Percentiles rank a stretch among this genome's conserved stretches.
Evolutionary conservation across 768 basidiomycete species (phyloP).

Genomic region (Hericium rajendrae): DNA sequence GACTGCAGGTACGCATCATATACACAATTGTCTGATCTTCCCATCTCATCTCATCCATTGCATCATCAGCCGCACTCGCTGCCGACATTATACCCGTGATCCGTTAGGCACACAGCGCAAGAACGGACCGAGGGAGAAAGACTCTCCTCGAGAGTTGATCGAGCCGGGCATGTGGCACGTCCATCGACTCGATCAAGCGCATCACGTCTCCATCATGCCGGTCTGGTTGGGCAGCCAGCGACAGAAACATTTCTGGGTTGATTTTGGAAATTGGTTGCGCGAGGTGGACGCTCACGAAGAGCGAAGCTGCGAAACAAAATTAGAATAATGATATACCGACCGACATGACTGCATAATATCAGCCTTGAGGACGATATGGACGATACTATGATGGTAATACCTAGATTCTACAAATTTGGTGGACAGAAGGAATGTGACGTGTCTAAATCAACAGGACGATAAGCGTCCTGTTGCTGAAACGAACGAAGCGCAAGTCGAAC

Average conservation of each 20-base stretch:
- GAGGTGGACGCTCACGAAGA: constrained; percentile 20
- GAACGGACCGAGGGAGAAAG: no score
- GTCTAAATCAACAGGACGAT: no score
- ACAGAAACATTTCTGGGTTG: constrained; percentile 32
- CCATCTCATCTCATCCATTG: not conserved
- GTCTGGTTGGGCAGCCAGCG: constrained; percentile 25
- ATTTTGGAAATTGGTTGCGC: constrained; percentile 28
- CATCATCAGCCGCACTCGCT: not conserved
- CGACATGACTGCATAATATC: no score
- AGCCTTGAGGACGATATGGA: no score
- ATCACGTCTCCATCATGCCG: constrained; percentile 33
- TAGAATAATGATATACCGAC: no score
- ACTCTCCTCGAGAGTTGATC: not conserved
- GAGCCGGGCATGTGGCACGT: constrained; percentile 37
- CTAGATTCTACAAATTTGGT: no score
- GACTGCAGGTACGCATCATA: constrained; percentile 28
- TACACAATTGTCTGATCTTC: not conserved
- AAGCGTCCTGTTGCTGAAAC: no score
- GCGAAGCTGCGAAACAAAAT: no score
- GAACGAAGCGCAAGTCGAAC: no score
- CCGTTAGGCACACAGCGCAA: not conserved
- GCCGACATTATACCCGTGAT: not conserved
- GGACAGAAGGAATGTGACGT: no score
- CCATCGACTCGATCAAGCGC: constrained; percentile 21
- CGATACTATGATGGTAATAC: no score